phyloP scores from a whole-genome alignment of 495 filamentous ascomycete species.

The Mycothermus thermophilus region DNA sequence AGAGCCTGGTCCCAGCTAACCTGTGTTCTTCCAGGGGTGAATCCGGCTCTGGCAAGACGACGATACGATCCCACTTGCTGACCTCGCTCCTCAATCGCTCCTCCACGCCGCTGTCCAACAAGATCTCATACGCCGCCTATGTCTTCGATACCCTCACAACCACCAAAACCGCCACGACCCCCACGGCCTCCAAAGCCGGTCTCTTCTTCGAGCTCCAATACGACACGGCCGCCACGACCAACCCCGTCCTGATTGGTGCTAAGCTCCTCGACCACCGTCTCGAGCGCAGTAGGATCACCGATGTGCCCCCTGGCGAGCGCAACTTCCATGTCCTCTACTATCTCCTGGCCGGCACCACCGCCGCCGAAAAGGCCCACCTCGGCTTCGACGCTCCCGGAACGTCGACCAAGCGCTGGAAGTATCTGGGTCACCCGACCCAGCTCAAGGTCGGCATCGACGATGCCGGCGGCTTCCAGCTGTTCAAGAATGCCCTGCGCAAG shows the following conservation, averaged over 20 bases:
- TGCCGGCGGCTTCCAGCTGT: constrained; percentile 85
- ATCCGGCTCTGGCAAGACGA: constrained; percentile 91
- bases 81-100: constrained; percentile 74
- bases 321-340: constrained; percentile 97
- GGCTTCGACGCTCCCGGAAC: constrained; percentile 56
- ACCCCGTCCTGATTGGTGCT: constrained; percentile 75
- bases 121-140: constrained; percentile 84
- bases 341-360: constrained; percentile 78
- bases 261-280: constrained; percentile 89
- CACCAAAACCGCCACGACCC: constrained; percentile 92
- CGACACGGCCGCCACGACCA: constrained; percentile 68
- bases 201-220: constrained; percentile 94
- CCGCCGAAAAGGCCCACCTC: constrained; percentile 77
- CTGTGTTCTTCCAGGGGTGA: constrained; percentile 51
- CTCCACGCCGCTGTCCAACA: constrained; percentile 80
- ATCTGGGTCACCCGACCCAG: constrained; percentile 90
- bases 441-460: constrained; percentile 96
- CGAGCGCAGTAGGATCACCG: constrained; percentile 77
- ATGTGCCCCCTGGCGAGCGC: constrained; percentile 85
- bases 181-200: constrained; percentile 87
- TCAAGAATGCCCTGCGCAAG: constrained; percentile 89
- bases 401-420: constrained; percentile 76
- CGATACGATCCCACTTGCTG: constrained; percentile 74
- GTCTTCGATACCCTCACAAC: constrained; percentile 92
- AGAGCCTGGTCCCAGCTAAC: constrained; percentile 11